Evolutionary conservation across 2,329 filamentous ascomycete species (phyloP), one percentile per base, ranked within the genome.

Genomic region (Aphanoascus verrucosus): DNA sequence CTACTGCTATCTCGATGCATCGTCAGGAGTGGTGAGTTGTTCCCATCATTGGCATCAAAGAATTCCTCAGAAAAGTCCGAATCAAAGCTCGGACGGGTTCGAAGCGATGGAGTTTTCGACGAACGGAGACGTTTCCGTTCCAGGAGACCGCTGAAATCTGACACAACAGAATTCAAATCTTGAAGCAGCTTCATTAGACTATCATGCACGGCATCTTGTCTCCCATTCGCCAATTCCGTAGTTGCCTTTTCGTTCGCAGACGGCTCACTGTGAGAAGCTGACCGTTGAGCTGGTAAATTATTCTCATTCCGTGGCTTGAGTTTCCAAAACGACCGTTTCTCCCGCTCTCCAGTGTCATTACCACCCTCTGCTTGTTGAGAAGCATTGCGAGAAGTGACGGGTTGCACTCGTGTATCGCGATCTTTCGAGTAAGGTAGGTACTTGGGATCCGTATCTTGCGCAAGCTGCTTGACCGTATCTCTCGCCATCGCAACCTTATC

Each of bases 261-360:
- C 49, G 53, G 17, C 1, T 54, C 45, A 11, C 37, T 14, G 7
- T 37, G 45, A 12, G 42, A 35, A 40, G 35, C 72, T 28, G 77
- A 77, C 71, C 59, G 74, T 73, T 40, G 72, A 60, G 52, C 63
- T 73, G 58, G 71, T 66, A 17, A 55, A 35, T 3, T 32, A 46
- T 65, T 69, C 19, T 70, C 72, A 41, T 67, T 71, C 61, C 51
- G 34, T 0, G 84, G 75, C 69, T 94, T 96, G 46, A 91, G 82
- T 68, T 89, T 94, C 93, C 93, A 98, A 64, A 98, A 97, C 0
- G 88, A 76, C 55, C 82, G 79, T 65, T 77, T 88, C 52, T 88
- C 82, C 55, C 62, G 61, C 15, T 65, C 65, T 28, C 63, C 62
- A 37, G 64, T 62, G 45, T 72, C 71, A 8, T 65, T 67, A 3